Evolutionary conservation across 2,329 filamentous ascomycete genomes (phyloP).

Genomic region (Diaporthe humulicola): DNA sequence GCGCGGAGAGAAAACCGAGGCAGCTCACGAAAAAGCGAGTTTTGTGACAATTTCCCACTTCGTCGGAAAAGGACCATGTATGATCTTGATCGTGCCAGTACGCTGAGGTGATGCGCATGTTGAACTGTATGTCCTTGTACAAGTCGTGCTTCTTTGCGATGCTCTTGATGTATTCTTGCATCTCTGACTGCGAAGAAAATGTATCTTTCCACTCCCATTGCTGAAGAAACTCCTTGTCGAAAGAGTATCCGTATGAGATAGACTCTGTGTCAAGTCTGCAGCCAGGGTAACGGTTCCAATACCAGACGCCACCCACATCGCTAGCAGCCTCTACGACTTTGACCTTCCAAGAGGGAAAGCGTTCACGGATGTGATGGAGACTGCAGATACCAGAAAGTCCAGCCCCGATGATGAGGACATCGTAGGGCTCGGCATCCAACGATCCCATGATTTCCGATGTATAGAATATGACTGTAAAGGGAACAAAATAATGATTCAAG

Average conservation of each 20-base stretch:
- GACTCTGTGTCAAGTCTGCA: conserved; percentile 16
- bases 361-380: neutral
- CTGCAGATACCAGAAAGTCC: conserved; percentile 51
- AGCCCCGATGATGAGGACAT: conserved; percentile 46
- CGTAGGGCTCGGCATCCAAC: neutral
- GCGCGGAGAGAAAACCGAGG: conserved; percentile 17
- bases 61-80: neutral
- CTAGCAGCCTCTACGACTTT: conserved; percentile 16
- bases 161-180: conserved; percentile 8
- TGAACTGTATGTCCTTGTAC: conserved; percentile 19
- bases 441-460: neutral
- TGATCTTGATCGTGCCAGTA: conserved; percentile 18
- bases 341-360: neutral
- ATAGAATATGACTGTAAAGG: neutral
- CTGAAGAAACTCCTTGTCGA: conserved; percentile 2
- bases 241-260: conserved; percentile 9
- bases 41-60: neutral
- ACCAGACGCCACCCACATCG: conserved; percentile 23
- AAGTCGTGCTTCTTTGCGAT: conserved; percentile 16
- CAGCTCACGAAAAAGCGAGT: conserved; percentile 26
- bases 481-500: neutral
- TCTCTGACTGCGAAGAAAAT: conserved; percentile 1
- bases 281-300: conserved; percentile 1
- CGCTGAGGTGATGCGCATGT: conserved; percentile 18
- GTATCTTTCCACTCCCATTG: conserved; percentile 8